Evolutionary conservation across 192 early-diverging fungal species (phyloP), one percentile per base, ranked within the genome.

Genomic region (Glomus cerebriforme): DNA sequence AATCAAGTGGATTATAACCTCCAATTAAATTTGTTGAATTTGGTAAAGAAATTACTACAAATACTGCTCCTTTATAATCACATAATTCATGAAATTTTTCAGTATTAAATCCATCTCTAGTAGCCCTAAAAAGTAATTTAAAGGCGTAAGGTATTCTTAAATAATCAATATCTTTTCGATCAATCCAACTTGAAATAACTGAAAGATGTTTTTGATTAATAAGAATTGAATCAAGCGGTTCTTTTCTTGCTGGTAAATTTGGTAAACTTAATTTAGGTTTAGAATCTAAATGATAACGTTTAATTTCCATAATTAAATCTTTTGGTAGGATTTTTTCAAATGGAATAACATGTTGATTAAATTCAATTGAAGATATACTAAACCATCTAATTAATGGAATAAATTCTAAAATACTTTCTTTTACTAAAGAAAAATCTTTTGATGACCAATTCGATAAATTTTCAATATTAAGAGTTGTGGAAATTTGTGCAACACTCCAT

Each of bases 311-410:
- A 8, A 47, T 35, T 32, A 77, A 24, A 24, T 66, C 45, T 39
- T 66, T 32, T 34, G 62, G 64, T 2, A 77, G 12, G 34, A 77
- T 22, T 49, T 29, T 65, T 54, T 66, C 15, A 19, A 63, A 49
- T 7, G 45, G 27, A 31, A 29, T 77, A 15, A 66, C 39, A 27
- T 49, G 15, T 17, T 49, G 29, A 17, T 3, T 43, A 49, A 63
- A 77, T n/a, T 77, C 63, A 34, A 2, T 24, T 1, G 27, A 7
- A 29, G 76, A 34, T 37, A 77, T 77, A 37, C 64, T 22, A 54
- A 66, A 66, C 39, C 59, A 77, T 77, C 76, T 64, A 27, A 77
- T 77, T 59, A 77, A 77, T 29, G 76, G 76, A 47, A 77, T 77
- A 62, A 59, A 66, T 29, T 65, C 26, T 9, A 45, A 24, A 7